Percentiles rank a stretch among this genome's conserved stretches.
These are phyloP conservation scores for Colletotrichum camelliae DNA, from an alignment of 2,329 filamentous ascomycete genomes.

Conservation along the genomic window DNA sequence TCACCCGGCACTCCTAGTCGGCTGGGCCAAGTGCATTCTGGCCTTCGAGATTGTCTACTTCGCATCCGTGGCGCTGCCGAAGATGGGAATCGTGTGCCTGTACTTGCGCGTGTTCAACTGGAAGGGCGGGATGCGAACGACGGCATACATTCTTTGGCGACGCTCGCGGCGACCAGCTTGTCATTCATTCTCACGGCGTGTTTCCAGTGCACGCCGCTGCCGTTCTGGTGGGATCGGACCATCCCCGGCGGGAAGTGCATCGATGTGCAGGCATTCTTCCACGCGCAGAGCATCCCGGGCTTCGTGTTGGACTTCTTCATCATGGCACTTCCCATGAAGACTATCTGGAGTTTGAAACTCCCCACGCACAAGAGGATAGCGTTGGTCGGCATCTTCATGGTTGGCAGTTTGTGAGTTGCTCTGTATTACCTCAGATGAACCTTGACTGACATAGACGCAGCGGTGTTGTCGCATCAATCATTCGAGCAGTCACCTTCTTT, in stretches of 20 bases:
- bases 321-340: conserved; percentile 29
- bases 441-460: background rate
- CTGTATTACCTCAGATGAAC: background rate
- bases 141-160: conserved; percentile 24
- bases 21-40: conserved; percentile 29
- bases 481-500: conserved; percentile 13
- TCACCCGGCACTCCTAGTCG: conserved; percentile 17
- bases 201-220: conserved; percentile 45
- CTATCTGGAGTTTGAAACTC: conserved; percentile 31
- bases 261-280: conserved; percentile 30
- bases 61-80: conserved; percentile 29
- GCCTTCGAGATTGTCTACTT: conserved; percentile 34
- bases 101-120: conserved; percentile 35
- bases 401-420: conserved; percentile 29
- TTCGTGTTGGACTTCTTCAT: conserved; percentile 30
- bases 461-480: conserved; percentile 12
- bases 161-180: conserved; percentile 25
- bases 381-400: conserved; percentile 28
- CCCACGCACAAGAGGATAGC: conserved; percentile 29
- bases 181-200: conserved; percentile 23
- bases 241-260: conserved; percentile 36
- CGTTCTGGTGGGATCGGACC: conserved; percentile 34
- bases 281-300: conserved; percentile 25
- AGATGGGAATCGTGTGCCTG: conserved; percentile 32
- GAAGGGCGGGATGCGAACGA: conserved; percentile 24